Base-by-base conservation (phyloP, 371 early-diverging fungal species). In the Syncephalastrum sp. region DNA sequence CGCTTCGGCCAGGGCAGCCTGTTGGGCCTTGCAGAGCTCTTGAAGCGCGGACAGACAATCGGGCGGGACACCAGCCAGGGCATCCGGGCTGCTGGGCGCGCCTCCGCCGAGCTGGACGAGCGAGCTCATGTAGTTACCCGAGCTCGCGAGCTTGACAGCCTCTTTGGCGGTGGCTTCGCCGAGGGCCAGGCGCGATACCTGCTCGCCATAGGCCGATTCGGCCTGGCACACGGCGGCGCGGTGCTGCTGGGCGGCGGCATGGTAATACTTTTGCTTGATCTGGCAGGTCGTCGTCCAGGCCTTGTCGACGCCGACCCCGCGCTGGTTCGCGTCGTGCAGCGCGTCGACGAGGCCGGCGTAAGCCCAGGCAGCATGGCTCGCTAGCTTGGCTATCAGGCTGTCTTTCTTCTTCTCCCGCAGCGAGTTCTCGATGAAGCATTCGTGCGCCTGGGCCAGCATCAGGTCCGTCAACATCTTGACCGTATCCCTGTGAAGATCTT, bases 401-500 rank as follows among this genome's bases (percentile, higher is more conserved):
- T 87, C 88, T 67, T 86, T 88, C 68, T 94, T 93, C 72, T 89
- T 90, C 63, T 93, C 94, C 4, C 84, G 65, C 14, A 91, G 61
- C 23, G 89, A 83, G 66, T 91, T 93, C 67, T 92, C 93, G 43
- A 92, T 60, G 56, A 93, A 89, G 60, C 90, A 87, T 70, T 97
- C 97, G 59, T 97, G 97, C 0, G 96, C 95, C 71, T 96, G 95
- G 0, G 92, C 92, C 49, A 96, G 75, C 92, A 93, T 92, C 44
- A 95, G 70, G 33, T 91, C 83, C 13, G 79, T 79, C 23, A 96
- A 70, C 56, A 90, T 74, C 54, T 90, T 90, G 53, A 96, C 88
- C 3, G 91, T 87, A 45, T 94, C 92, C 27, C 91, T 80, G 55
- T 91, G 88, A 53, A 97, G 67, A 70, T 97, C 98, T 5, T 84